Evolutionary conservation across 106 monocot species (phyloP).

Genomic region (Alisma plantagoaquatica): DNA sequence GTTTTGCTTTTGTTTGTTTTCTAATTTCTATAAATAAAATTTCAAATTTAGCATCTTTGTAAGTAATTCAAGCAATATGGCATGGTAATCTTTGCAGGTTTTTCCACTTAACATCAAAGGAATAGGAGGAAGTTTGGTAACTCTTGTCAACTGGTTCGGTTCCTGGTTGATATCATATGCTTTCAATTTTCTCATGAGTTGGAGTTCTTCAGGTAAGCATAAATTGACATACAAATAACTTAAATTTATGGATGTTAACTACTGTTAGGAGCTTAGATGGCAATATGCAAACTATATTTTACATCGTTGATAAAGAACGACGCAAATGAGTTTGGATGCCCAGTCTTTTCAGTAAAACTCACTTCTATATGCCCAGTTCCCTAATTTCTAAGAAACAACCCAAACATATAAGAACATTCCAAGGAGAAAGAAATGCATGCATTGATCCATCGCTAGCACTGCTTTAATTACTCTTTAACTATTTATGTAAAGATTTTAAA

Average conservation of each 20-base stretch:
- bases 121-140: slow-evolving; percentile 17
- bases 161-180: slow-evolving; percentile 21
- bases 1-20: background rate
- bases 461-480: background rate
- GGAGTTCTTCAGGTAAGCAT: slow-evolving; percentile 22
- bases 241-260: background rate
- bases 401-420: background rate
- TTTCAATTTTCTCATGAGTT: slow-evolving; percentile 21
- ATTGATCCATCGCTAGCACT: background rate
- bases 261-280: background rate
- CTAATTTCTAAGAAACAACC: background rate
- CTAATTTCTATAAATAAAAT: background rate
- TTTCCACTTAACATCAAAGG: slow-evolving; percentile 15
- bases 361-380: too few species aligned
- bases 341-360: too few species aligned
- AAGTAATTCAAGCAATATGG: background rate
- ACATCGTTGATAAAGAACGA: too few species aligned
- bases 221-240: background rate
- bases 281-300: background rate
- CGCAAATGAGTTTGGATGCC: too few species aligned
- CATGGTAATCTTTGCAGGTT: slow-evolving; percentile 22
- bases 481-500: background rate
- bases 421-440: background rate
- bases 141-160: slow-evolving; percentile 21
- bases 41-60: background rate